phyloP scores from a whole-genome alignment of 2,329 filamentous ascomycete species.

The Cladosporium sp. region DNA sequence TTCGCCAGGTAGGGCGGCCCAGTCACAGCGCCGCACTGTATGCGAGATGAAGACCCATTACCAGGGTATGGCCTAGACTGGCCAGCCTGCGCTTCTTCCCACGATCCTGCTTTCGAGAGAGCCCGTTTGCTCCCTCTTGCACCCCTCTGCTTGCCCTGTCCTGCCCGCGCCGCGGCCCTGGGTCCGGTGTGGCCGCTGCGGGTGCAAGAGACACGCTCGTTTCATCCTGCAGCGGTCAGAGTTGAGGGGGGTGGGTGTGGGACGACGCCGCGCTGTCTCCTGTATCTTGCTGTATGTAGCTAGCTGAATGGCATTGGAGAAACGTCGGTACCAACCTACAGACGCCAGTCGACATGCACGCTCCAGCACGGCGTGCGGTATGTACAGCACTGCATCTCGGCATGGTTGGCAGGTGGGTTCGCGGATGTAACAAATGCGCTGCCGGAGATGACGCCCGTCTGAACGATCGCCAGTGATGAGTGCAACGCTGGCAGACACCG shows the following conservation, averaged over 20 bases:
- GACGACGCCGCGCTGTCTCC: background rate
- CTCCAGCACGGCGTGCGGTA: background rate
- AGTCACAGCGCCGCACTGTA: constrained; percentile 10
- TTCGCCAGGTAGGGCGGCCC: constrained; percentile 9
- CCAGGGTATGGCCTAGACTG: constrained; percentile 15
- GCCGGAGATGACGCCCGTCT: constrained; percentile 13
- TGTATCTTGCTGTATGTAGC: background rate
- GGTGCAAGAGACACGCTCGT: background rate
- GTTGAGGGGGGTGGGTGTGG: background rate
- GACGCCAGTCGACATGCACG: constrained; percentile 1
- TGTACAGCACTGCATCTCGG: background rate
- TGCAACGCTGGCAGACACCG: constrained; percentile 5
- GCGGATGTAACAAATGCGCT: constrained; percentile 6
- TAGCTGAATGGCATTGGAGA: background rate
- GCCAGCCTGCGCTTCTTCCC: constrained; percentile 3
- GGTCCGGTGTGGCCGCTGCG: constrained; percentile 1
- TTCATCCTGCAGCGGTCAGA: constrained; percentile 7
- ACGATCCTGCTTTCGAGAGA: background rate
- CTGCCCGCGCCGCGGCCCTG: background rate
- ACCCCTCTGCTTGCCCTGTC: background rate
- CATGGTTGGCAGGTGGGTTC: constrained; percentile 4
- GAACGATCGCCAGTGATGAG: constrained; percentile 6
- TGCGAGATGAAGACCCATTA: constrained; percentile 17
- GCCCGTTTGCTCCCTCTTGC: background rate
- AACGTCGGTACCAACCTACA: constrained; percentile 1